Evolutionary conservation across 352 stramenopile species (phyloP), one percentile per base, ranked within the genome.

Genomic region (Phytopythium sindhum): DNA sequence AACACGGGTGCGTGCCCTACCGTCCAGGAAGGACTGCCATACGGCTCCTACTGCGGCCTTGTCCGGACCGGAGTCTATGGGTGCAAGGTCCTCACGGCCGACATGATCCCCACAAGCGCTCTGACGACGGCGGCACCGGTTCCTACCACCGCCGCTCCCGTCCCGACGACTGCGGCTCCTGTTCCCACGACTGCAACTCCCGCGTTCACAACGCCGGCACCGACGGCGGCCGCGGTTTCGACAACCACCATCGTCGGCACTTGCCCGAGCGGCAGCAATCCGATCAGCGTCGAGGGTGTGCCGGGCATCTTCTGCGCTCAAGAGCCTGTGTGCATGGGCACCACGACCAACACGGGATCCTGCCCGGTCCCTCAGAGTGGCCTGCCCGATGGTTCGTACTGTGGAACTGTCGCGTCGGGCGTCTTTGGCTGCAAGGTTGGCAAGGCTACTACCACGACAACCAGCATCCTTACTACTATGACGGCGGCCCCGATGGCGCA

Each of bases 41-140:
- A 71, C 44, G 78, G 75, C 19, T 81, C 78, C 11, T 78, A 70
- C 60, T 87, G 78, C 50, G 69, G 66, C 28, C 29, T 73, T 26
- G 66, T 84, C 31, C 60, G 69, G 26, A 83, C 75, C 14, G 69
- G 72, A 15, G 72, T 70, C 24, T 87, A 78, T 61, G 78, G 75
- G 12, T 87, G 75, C 66, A 77, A 72, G 65, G 74, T 65, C 10
- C 69, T 75, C 47, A 70, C 55, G 0, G 61, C 61, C n/a, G 57
- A 68, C 29, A 73, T 74, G 33, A 61, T 72, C 5, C 57, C 55
- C 9, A 45, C 53, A 9, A 42, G 31, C 21, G 29, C 53, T 28
- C 29, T 19, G 21, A n/a, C 53, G 6, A 45, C 53, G 21, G n/a
- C 6, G 4, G n/a, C 29, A 15, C 29, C 35, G 23, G 53, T 24